These are phyloP conservation scores for Colletotrichum liriopes DNA, from an alignment of 2,329 filamentous ascomycete species.

Conservation along the genomic window DNA sequence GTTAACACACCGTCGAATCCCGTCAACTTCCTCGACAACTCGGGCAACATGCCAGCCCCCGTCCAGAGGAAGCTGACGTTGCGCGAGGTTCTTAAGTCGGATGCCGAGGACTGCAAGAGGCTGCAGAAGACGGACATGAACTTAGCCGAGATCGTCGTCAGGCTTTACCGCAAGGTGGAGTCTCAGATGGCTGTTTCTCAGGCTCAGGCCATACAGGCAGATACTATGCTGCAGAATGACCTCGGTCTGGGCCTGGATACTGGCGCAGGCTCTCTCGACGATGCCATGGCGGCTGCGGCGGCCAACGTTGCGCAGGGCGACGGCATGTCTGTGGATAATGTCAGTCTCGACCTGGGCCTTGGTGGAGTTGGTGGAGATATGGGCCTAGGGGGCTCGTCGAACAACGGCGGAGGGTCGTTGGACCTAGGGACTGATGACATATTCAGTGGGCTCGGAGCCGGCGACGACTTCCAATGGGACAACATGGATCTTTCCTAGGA, in stretches of 20 bases:
- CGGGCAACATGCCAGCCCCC: constrained; percentile 54
- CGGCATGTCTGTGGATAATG: constrained; percentile 57
- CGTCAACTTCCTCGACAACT: constrained; percentile 53
- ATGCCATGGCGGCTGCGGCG: constrained; percentile 59
- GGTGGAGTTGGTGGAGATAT: constrained; percentile 56
- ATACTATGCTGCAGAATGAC: constrained; percentile 60
- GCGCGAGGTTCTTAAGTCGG: constrained; percentile 71
- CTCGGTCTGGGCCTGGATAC: constrained; percentile 59
- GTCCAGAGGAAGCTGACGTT: constrained; percentile 69
- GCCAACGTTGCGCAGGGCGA: constrained; percentile 54
- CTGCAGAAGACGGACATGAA: constrained; percentile 70
- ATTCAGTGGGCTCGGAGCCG: constrained; percentile 56
- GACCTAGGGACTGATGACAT: constrained; percentile 55
- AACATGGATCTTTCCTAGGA: constrained; percentile 52
- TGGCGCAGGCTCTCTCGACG: constrained; percentile 51
- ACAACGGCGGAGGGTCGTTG: constrained; percentile 55
- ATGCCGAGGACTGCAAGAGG: constrained; percentile 71
- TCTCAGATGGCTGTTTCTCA: constrained; percentile 69
- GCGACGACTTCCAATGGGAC: constrained; percentile 63
- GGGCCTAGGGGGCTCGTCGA: constrained; percentile 54
- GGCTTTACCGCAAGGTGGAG: constrained; percentile 76
- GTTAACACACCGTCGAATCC: constrained; percentile 59
- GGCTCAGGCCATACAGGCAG: constrained; percentile 53
- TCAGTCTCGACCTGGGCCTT: constrained; percentile 64
- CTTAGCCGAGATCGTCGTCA: constrained; percentile 74